A percentile compares a stretch with the other conserved stretches of the same genome.
Evolutionary conservation across 768 basidiomycete species (phyloP).

Genomic region (Zangia roseola): DNA sequence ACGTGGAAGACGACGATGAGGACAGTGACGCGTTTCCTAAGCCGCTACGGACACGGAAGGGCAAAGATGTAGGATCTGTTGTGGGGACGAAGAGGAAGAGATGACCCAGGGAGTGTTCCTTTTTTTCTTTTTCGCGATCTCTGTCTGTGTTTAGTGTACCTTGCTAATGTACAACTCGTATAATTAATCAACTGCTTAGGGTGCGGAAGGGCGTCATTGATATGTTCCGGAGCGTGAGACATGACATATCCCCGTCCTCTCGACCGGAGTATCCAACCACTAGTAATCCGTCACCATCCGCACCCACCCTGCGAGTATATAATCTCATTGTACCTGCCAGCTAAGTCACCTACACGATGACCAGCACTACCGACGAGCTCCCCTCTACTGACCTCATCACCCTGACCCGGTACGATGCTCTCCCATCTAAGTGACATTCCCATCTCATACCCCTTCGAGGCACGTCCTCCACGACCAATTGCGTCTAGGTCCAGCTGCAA

Average conservation of each 20-base stretch:
- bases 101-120: constrained; percentile 33
- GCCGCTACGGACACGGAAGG: constrained; percentile 67
- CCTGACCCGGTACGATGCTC: constrained; percentile 67
- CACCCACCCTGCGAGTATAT: constrained; percentile 5
- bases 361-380: constrained; percentile 49
- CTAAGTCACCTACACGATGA: constrained; percentile 13
- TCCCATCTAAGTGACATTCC: background rate
- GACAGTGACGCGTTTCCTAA: constrained; percentile 69
- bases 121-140: background rate
- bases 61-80: constrained; percentile 47
- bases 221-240: constrained; percentile 30
- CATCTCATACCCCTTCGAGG: constrained; percentile 37
- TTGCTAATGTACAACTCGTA: constrained; percentile 16
- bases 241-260: background rate
- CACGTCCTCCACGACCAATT: constrained; percentile 89
- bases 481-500: constrained; percentile 76
- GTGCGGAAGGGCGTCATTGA: constrained; percentile 1
- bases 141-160: constrained; percentile 9
- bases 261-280: constrained; percentile 10
- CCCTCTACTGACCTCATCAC: constrained; percentile 90
- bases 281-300: constrained; percentile 22
- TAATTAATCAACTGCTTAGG: constrained; percentile 22
- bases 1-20: constrained; percentile 61
- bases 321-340: background rate
- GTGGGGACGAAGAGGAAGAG: constrained; percentile 67